Conservation (phyloP, 345 rosid genomes). For the Theobroma cacao region DNA sequence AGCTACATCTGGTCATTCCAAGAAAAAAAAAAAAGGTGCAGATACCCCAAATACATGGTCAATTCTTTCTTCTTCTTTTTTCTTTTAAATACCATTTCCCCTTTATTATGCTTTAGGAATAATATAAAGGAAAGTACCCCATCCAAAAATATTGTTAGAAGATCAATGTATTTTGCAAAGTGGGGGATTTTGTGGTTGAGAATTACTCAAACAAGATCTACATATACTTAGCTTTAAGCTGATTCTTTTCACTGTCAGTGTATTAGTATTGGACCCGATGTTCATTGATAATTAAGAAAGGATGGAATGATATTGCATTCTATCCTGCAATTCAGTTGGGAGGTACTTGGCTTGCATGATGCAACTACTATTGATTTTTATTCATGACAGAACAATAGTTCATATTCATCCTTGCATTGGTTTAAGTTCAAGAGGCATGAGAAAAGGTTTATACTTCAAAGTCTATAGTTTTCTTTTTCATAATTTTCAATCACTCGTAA, state of each 20-base stretch:
- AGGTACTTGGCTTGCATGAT: neutral
- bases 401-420: too few relatives aligned
- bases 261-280: neutral
- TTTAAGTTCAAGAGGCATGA: too few relatives aligned
- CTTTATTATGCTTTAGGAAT: neutral
- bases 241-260: neutral
- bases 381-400: too few relatives aligned
- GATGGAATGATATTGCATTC: neutral
- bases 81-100: neutral
- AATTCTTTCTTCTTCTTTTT: neutral
- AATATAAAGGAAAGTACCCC: neutral
- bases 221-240: neutral
- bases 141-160: neutral
- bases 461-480: too few relatives aligned
- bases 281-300: neutral
- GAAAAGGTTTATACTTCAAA: too few relatives aligned
- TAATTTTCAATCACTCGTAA: too few relatives aligned
- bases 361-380: too few relatives aligned
- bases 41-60: neutral
- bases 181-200: neutral
- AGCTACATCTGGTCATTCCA: neutral
- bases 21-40: neutral
- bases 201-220: neutral
- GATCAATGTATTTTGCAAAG: neutral
- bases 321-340: neutral